Evolutionary conservation across 345 rosid genomes (phyloP).

Genomic region (Arabidopsis arenosa): DNA sequence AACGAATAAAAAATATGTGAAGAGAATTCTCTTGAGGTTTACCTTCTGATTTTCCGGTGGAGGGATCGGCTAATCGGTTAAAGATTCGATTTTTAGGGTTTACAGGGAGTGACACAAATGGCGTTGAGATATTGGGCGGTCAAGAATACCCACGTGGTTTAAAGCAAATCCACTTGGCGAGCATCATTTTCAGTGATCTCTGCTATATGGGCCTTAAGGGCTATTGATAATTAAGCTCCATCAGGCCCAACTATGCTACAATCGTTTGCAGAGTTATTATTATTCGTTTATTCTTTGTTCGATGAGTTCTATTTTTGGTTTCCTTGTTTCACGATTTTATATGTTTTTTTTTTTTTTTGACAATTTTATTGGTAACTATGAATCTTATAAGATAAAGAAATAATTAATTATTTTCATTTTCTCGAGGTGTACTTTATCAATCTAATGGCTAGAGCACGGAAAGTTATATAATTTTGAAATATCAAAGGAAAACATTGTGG

Average conservation of each 20-base stretch:
- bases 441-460: too few species aligned
- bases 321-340: too few species aligned
- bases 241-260: conserved; percentile 12
- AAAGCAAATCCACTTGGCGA: conserved; percentile 8
- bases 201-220: conserved; percentile 2
- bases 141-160: conserved; percentile 17
- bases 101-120: conserved; percentile 22
- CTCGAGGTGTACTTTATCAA: too few species aligned
- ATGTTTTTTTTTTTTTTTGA: too few species aligned
- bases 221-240: background rate
- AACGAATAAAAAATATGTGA: background rate
- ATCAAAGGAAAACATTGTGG: background rate
- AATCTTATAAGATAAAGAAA: too few species aligned
- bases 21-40: conserved; percentile 3
- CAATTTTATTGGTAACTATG: too few species aligned
- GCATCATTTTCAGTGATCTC: background rate
- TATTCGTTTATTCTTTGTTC: background rate
- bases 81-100: conserved; percentile 43
- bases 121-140: conserved; percentile 16
- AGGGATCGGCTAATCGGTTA: background rate
- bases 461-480: too few species aligned
- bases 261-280: background rate
- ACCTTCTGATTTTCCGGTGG: conserved; percentile 30
- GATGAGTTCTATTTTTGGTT: background rate
- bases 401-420: too few species aligned